Evolutionary conservation across 23 red algal genomes (phyloP).

Genomic region (Gracilaria domingensis): DNA sequence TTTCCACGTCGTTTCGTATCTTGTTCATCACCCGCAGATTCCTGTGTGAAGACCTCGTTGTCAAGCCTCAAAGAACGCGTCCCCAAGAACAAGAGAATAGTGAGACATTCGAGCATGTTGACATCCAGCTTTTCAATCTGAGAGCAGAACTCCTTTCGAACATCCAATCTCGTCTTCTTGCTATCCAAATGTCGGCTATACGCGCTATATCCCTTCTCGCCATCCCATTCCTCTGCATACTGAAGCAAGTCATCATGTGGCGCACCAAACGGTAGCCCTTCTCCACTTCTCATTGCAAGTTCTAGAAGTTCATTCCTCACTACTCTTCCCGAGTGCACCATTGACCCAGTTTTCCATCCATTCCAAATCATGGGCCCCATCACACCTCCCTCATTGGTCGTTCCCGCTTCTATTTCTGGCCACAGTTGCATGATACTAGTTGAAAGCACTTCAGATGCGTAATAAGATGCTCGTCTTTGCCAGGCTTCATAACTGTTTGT

Average conservation of each 20-base stretch:
- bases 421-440: too few species aligned
- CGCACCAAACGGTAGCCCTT: slow-evolving; percentile 22
- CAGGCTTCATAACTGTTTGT: not conserved
- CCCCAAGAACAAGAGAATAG: not conserved
- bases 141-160: slow-evolving; percentile 10
- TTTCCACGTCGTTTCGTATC: not conserved
- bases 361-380: not conserved
- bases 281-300: not conserved
- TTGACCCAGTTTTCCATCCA: not conserved
- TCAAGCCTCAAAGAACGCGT: not conserved
- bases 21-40: not conserved
- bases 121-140: not conserved
- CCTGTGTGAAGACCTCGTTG: not conserved
- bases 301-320: not conserved
- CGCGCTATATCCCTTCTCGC: not conserved
- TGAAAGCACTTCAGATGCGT: too few species aligned
- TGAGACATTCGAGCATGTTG: not conserved
- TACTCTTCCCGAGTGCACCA: not conserved
- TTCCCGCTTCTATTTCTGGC: too few species aligned
- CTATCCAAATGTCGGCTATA: not conserved
- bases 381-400: too few species aligned
- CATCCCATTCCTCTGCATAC: not conserved
- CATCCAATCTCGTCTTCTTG: not conserved
- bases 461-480: not conserved
- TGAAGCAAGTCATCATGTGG: not conserved